Conservation (phyloP, 2,329 filamentous ascomycete species). For the Fusarium concolor region DNA sequence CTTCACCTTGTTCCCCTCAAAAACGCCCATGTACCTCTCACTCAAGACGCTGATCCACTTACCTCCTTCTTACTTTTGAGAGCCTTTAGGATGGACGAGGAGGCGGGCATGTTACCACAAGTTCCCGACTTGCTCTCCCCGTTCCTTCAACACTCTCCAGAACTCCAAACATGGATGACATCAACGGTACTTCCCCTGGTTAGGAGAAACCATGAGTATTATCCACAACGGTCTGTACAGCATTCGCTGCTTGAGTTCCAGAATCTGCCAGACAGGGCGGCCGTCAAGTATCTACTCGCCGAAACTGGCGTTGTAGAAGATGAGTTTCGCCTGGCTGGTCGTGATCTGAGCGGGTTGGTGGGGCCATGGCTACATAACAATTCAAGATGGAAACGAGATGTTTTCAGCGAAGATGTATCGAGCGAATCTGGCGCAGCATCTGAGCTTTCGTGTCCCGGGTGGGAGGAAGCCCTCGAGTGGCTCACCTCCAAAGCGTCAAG, state of each 20-base stretch:
- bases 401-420: conserved; percentile 8
- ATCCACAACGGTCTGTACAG: conserved; percentile 61
- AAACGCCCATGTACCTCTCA: conserved; percentile 59
- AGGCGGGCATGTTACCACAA: conserved; percentile 77
- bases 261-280: conserved; percentile 66
- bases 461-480: conserved; percentile 78
- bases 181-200: conserved; percentile 76
- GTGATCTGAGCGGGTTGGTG: conserved; percentile 75
- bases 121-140: conserved; percentile 75
- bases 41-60: conserved; percentile 65
- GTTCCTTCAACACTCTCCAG: conserved; percentile 71
- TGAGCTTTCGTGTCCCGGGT: conserved; percentile 65
- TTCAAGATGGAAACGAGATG: conserved; percentile 61
- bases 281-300: conserved; percentile 71
- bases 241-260: conserved; percentile 74
- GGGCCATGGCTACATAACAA: conserved; percentile 80
- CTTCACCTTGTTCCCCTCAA: conserved; percentile 71
- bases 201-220: conserved; percentile 76
- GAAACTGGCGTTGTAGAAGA: conserved; percentile 61
- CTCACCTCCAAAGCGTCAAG: conserved; percentile 68
- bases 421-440: conserved; percentile 47
- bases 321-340: conserved; percentile 60
- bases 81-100: conserved; percentile 74
- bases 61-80: conserved; percentile 75
- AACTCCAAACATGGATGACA: conserved; percentile 75